Evolutionary conservation across 2,329 filamentous ascomycete genomes (phyloP), one percentile per base, ranked within the genome.

Genomic region (Neofusicoccum ribis): DNA sequence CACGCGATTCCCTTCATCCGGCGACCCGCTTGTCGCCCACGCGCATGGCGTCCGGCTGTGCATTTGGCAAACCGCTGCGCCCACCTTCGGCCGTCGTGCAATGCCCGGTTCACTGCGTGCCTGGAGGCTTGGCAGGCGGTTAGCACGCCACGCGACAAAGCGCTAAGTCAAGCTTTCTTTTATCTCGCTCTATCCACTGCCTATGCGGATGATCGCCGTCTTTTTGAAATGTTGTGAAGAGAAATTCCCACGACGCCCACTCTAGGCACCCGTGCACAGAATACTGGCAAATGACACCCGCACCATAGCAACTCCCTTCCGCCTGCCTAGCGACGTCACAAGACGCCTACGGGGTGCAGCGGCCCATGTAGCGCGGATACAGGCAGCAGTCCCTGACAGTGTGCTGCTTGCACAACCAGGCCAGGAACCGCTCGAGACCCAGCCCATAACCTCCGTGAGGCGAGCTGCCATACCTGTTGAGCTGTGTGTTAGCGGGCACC

Each of bases 361-460:
- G 86, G 60, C 89, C 89, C 84, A 92, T 92, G 81, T 91, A 93
- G 66, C 91, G 86, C 68, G 91, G 90, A 76, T 93, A 93, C 81
- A 93, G 78, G 78, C 89, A 91, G 71, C 87, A 88, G 73, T 89
- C 87, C 46, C 87, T 79, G 44, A 89, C 87, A 2, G 87, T 89
- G 76, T 87, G 86, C 70, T 87, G 84, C 70, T 85, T 86, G 76
- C 86, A 89, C 75, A 89, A 76, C 87, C 87, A 89, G 54, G 87
- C 87, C 58, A 89, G 78, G 80, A 89, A 89, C 52, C 94, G 88
- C 84, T 98, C 94, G 60, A 97, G 85, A 71, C 95, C 95, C 56
- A 99, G 85, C 62, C 94, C 94, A 78, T 97, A 98, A 64, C 94
- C 93, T 68, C 93, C 93, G 79, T 98, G 94, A 34, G 93, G 92